Evolutionary conservation across 2,329 filamentous ascomycete genomes (phyloP).

Genomic region (Colletotrichum cordylinicola): DNA sequence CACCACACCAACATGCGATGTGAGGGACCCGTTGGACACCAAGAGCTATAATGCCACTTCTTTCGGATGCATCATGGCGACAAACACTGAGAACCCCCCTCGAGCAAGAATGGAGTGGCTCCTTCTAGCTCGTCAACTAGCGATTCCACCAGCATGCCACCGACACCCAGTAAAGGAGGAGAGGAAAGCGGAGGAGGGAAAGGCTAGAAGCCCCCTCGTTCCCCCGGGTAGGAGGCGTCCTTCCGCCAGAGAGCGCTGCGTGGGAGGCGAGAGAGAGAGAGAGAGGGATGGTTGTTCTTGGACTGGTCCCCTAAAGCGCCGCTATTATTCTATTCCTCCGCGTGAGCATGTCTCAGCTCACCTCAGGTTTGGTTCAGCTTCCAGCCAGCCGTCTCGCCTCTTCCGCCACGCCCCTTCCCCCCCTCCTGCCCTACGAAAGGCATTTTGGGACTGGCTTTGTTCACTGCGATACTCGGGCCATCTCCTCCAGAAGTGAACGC

Average conservation of each 20-base stretch:
- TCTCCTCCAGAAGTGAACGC: background rate
- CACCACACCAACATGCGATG: background rate
- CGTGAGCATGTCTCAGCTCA: slow-evolving; percentile 15
- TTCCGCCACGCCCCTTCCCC: background rate
- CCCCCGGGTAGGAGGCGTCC: background rate
- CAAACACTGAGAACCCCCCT: background rate
- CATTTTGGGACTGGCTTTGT: background rate
- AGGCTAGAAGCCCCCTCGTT: background rate
- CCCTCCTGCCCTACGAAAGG: background rate
- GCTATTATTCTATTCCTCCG: background rate
- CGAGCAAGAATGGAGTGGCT: background rate
- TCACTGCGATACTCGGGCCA: background rate
- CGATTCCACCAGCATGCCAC: background rate
- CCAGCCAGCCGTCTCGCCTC: background rate
- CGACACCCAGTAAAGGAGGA: background rate
- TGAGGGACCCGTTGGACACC: background rate
- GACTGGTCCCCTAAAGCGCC: background rate
- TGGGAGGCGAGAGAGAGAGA: background rate
- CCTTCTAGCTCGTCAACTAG: background rate
- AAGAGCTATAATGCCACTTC: background rate
- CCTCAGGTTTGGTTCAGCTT: slow-evolving; percentile 2
- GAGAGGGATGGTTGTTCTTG: background rate
- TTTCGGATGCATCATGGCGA: background rate
- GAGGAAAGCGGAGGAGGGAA: background rate
- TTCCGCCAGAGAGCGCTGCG: background rate